Evolutionary conservation across 345 rosid genomes (phyloP), one percentile per base, ranked within the genome.

Genomic region (Tarenaya hassleriana): DNA sequence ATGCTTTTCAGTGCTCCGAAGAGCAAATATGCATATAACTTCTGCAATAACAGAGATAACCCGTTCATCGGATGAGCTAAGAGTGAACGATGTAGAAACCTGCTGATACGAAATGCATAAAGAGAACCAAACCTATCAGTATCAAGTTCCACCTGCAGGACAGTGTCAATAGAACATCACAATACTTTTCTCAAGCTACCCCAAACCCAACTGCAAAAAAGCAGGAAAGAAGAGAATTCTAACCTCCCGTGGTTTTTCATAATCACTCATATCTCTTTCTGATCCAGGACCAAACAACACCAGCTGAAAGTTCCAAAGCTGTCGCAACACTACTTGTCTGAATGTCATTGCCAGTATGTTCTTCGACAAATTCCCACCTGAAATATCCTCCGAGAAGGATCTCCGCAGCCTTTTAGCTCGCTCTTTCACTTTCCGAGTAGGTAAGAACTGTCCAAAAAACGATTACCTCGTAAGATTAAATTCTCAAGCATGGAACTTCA

Each of bases 261-360:
- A 77, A 62, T 84, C 74, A 44, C 71, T 73, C 82, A 84, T 84
- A 35, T 84, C 66, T 68, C 92, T 73, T 60, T 74, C 74, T 8
- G 84, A 45, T 49, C 96, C 98, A 38, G 96, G 95, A 19, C 61
- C 56, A 46, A 79, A 84, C 46, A 87, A 60, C 39, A 72, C 72
- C 11, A 91, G 71, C 63, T 87, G 83, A 47, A 91, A 84, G 72
- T 69, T 82, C 86, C 85, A 79, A 16, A 91, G 76, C 64, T 77
- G 80, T 47, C 84, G 73, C 65, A 82, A 18, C 50, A 87, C 89
- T 31, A 91, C 95, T 74, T 87, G 96, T 41, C 89, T 78, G 59
- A 87, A 87, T 6, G 96, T 91, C 88, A 84, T 78, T 3, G 95
- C 89, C 47, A 91, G 89, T 66, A 91, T 79, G 69, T 80, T 84